Percentiles rank a stretch among this genome's conserved stretches.
Conservation (phyloP, 371 early-diverging fungal species). For the Batrachochytrium dendrobatidis region DNA sequence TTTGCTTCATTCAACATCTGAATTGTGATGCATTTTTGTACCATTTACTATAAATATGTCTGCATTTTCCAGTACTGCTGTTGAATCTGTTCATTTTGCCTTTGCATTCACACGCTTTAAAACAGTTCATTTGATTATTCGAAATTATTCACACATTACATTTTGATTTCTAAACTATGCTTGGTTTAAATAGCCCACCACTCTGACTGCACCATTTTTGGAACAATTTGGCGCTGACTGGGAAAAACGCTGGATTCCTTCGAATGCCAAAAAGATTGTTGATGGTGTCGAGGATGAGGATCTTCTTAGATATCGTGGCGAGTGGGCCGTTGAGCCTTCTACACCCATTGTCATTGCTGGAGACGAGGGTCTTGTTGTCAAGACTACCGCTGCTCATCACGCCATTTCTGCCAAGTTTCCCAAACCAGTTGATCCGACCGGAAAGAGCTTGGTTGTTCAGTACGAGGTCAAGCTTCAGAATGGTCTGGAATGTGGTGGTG, state of each 20-base stretch:
- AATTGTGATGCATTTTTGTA: too few species aligned
- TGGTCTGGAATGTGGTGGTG: constrained; percentile 92
- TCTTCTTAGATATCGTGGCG: constrained; percentile 57
- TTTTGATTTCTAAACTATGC: background rate
- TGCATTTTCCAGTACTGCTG: too few species aligned
- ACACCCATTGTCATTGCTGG: constrained; percentile 49
- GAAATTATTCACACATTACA: background rate
- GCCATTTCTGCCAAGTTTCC: constrained; percentile 56
- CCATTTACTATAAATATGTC: too few species aligned
- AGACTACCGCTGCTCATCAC: constrained; percentile 56
- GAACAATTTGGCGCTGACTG: constrained; percentile 64
- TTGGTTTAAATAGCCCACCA: constrained; percentile 23
- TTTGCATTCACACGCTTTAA: background rate
- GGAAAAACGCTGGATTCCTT: constrained; percentile 55
- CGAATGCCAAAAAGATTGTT: constrained; percentile 54
- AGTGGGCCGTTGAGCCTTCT: constrained; percentile 69
- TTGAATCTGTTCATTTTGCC: too few species aligned
- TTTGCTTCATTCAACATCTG: too few species aligned
- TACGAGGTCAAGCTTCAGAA: constrained; percentile 91
- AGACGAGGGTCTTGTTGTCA: constrained; percentile 65
- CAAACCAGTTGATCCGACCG: constrained; percentile 44
- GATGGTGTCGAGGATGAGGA: constrained; percentile 51
- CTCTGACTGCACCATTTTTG: constrained; percentile 51
- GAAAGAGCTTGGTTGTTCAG: constrained; percentile 75
- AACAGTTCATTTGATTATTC: background rate